A percentile compares a stretch with the other conserved stretches of the same genome.
phyloP scores from a whole-genome alignment of 2,329 filamentous ascomycete species.

The Talaromyces sp. region DNA sequence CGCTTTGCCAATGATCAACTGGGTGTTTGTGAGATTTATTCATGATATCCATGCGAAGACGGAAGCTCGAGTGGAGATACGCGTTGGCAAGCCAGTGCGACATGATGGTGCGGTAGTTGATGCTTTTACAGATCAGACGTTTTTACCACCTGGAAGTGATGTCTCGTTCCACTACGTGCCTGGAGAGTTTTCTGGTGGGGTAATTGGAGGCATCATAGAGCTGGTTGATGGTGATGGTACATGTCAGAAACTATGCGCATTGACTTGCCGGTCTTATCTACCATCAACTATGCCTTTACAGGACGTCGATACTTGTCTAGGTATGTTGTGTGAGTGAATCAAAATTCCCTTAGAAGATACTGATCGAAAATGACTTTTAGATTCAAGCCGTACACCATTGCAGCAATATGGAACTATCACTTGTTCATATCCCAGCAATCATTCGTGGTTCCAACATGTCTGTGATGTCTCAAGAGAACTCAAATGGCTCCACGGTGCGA shows the following conservation, averaged over 20 bases:
- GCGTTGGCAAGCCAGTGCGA: neutral
- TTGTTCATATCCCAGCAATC: neutral
- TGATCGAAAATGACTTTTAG: neutral
- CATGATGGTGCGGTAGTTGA: neutral
- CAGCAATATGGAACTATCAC: neutral
- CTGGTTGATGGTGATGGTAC: neutral
- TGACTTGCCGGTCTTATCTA: slow-evolving; percentile 6
- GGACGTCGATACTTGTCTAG: neutral
- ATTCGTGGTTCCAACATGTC: neutral
- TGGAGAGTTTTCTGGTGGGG: neutral
- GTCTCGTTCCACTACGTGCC: neutral
- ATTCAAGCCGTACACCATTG: neutral
- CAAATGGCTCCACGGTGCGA: neutral
- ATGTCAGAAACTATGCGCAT: neutral
- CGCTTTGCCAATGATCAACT: neutral
- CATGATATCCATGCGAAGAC: neutral
- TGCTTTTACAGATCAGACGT: neutral
- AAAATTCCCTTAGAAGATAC: neutral
- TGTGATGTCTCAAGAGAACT: neutral
- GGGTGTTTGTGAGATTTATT: neutral
- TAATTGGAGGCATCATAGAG: slow-evolving; percentile 6
- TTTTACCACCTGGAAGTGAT: neutral
- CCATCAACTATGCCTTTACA: neutral
- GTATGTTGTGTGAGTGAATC: neutral
- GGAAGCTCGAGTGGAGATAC: slow-evolving; percentile 2